phyloP scores from a whole-genome alignment of 805 yeast genomes.

The Debaryomyces tyrocola region DNA sequence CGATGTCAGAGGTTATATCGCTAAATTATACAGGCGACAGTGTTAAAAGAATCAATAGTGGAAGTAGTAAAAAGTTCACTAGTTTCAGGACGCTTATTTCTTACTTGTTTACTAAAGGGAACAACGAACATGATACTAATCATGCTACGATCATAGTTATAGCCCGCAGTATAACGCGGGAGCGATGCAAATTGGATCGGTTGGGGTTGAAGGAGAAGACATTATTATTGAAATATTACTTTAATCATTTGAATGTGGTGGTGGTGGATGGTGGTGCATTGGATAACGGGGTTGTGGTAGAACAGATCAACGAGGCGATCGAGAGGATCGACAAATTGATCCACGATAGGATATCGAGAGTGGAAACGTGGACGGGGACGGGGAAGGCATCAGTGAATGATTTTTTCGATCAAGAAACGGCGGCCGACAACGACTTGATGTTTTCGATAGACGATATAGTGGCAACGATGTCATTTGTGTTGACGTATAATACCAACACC shows the following conservation, averaged over 20 bases:
- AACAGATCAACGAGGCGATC: constrained; percentile 16
- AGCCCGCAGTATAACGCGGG: constrained; percentile 3
- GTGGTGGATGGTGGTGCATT: constrained; percentile 13
- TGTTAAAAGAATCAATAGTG: neutral
- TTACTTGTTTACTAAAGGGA: constrained; percentile 30
- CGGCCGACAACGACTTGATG: constrained; percentile 1
- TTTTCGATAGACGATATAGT: constrained; percentile 21
- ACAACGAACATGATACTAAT: constrained; percentile 32
- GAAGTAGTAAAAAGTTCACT: neutral
- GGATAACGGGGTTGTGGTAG: neutral
- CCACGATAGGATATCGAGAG: constrained; percentile 33
- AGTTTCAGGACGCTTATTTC: constrained; percentile 18
- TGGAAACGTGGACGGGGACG: constrained; percentile 47
- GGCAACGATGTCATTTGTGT: constrained; percentile 36
- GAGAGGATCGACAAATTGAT: constrained; percentile 22
- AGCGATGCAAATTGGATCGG: constrained; percentile 17
- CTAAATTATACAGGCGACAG: constrained; percentile 1
- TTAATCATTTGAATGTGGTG: constrained; percentile 37
- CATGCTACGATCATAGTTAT: constrained; percentile 30
- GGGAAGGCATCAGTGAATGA: constrained; percentile 22
- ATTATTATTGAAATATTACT: constrained; percentile 35
- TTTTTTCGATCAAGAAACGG: constrained; percentile 6
- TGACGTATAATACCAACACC: constrained; percentile 25
- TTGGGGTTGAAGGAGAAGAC: constrained; percentile 26
- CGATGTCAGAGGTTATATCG: constrained; percentile 4